A percentile compares a stretch with the other conserved stretches of the same genome.
Conservation (phyloP, 805 yeast genomes). For the Candida palmyrensis region DNA sequence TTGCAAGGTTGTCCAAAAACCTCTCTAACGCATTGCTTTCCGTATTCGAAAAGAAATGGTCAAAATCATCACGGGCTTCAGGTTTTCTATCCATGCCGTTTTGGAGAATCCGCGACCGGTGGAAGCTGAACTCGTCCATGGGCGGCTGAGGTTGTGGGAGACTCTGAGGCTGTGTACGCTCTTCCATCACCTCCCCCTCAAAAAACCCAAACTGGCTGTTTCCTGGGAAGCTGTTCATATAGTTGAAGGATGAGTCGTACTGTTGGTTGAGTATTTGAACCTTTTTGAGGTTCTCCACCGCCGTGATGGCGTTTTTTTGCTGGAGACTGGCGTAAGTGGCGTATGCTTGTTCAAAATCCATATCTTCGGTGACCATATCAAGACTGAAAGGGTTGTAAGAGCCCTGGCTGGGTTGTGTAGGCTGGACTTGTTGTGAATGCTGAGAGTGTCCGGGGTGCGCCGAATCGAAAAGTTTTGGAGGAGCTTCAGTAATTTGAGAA, state of each 20-base stretch:
- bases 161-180: constrained; percentile 1
- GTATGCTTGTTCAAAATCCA: constrained; percentile 44
- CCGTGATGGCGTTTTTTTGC: constrained; percentile 29
- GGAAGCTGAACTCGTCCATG: constrained; percentile 1
- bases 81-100: constrained; percentile 2
- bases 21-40: constrained; percentile 35
- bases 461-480: no score
- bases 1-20: constrained; percentile 36
- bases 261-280: constrained; percentile 29
- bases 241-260: constrained; percentile 6
- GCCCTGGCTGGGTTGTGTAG: no score
- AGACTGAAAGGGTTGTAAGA: no score
- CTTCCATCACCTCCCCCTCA: not conserved
- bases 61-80: constrained; percentile 20
- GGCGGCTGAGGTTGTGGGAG: constrained; percentile 1
- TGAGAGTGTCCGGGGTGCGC: no score
- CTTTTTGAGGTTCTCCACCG: constrained; percentile 33
- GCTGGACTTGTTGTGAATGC: no score
- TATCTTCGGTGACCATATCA: constrained; percentile 33
- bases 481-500: no score
- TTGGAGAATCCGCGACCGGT: constrained; percentile 4
- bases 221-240: constrained; percentile 3
- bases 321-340: constrained; percentile 34
- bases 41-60: constrained; percentile 30
- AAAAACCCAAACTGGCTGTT: constrained; percentile 3